phyloP scores from a whole-genome alignment of 306 rosid genomes.

The Lagenaria siceraria region DNA sequence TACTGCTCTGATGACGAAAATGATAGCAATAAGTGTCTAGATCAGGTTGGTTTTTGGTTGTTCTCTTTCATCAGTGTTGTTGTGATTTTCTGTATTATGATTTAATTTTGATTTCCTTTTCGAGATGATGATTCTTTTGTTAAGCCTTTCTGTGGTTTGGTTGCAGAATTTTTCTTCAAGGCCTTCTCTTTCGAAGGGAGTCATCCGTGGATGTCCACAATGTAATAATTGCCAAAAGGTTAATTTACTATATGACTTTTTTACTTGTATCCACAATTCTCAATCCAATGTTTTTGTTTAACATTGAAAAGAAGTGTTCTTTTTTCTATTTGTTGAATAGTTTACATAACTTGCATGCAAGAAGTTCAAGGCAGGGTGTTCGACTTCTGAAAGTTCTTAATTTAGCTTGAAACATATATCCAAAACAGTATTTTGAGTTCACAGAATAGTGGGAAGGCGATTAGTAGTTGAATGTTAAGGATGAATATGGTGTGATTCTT shows the following conservation, averaged over 20 bases:
- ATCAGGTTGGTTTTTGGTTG: conserved; percentile 47
- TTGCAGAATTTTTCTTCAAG: conserved; percentile 58
- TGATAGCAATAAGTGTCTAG: conserved; percentile 44
- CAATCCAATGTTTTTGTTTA: not conserved
- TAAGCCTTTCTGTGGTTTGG: conserved; percentile 19
- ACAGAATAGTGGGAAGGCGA: not conserved
- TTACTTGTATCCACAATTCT: not conserved
- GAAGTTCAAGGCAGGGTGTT: not conserved
- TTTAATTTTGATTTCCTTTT: conserved; percentile 2
- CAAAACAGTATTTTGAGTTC: not conserved
- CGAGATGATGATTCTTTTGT: conserved; percentile 9
- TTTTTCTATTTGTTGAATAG: not conserved
- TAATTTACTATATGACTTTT: not conserved
- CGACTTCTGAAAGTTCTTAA: not conserved
- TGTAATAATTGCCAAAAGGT: conserved; percentile 90
- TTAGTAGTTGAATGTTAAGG: conserved; percentile 7
- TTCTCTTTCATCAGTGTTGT: conserved; percentile 11
- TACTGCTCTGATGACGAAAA: conserved; percentile 44
- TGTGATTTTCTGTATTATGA: conserved; percentile 3
- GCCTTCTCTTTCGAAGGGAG: conserved; percentile 63
- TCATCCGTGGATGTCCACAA: conserved; percentile 82
- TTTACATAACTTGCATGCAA: not conserved
- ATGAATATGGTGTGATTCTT: not conserved
- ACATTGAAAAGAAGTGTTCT: not conserved
- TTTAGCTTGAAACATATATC: not conserved